Base-by-base conservation (phyloP, 306 rosid species). In the Parietaria judaica region DNA sequence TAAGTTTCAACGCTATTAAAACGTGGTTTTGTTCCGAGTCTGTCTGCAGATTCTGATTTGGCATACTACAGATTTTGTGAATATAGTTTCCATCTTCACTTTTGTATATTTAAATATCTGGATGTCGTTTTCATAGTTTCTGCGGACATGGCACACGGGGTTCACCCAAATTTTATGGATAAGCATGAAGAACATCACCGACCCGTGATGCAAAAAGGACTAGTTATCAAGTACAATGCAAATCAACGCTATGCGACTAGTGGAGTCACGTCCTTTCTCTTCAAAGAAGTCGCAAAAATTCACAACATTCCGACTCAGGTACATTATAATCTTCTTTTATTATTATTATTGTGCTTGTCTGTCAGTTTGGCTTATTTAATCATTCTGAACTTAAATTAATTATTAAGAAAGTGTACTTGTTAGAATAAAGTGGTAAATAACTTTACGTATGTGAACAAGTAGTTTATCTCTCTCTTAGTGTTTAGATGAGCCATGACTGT, bases 141-240 rank as follows among this genome's bases (percentile, higher is more conserved):
- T 72, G 98, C 96, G n/a, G 98, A 92, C 76, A 92, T 92, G 98
- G 98, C 98, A 17, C 96, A 92, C 60, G 98, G 98, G 59, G 90
- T 88, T 57, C 98, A 92, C 81, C 96, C 98, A 66, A 92, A 92
- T 84, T 86, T 78, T 70, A 59, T 66, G 72, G 98, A 92, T 51
- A 92, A 88, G 81, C 96, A 92, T 70, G 98, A 92, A 66, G 96
- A 92, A 72, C 85, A 66, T 71, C 98, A 92, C 70, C 78, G 95
- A 36, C 98, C 96, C 46, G 81, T 84, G 76, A 77, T 92, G 80
- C 96, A 86, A 75, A 86, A 86, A 73, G 98, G 96, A 57, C 83
- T 92, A 7, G 90, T 92, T 63, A 92, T 92, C 61, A 92, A 92
- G 82, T 85, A 86, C 72, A 92, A 92, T 68, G 98, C 96, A 38